These are phyloP conservation scores for Aspergillus bridgeri DNA, from an alignment of 495 filamentous ascomycete genomes.

Conservation along the genomic window DNA sequence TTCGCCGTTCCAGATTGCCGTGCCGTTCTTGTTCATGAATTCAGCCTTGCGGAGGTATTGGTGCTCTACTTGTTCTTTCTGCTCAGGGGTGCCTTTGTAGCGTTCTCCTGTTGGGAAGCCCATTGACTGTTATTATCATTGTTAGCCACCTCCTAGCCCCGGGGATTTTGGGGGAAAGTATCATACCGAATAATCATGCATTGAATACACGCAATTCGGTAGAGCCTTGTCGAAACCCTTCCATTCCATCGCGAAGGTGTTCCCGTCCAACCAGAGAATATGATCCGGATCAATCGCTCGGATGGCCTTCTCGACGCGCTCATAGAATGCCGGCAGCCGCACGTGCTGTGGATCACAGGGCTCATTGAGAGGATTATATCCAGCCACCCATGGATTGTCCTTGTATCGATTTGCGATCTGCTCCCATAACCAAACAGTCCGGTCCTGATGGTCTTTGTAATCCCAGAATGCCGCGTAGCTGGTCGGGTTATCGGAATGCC, in stretches of 20 bases:
- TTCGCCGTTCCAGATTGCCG: constrained; percentile 65
- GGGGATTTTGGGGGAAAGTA: not conserved
- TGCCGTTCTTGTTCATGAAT: constrained; percentile 52
- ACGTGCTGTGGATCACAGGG: constrained; percentile 57
- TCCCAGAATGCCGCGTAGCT: constrained; percentile 61
- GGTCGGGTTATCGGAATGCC: constrained; percentile 58
- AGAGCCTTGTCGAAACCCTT: constrained; percentile 39
- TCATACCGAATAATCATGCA: constrained; percentile 56
- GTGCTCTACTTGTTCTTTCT: constrained; percentile 46
- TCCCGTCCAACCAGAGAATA: constrained; percentile 63
- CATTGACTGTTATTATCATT: constrained; percentile 29
- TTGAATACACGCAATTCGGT: constrained; percentile 59
- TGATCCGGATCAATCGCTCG: constrained; percentile 57
- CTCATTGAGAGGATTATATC: constrained; percentile 67
- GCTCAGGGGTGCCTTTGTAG: constrained; percentile 49
- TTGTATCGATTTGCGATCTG: constrained; percentile 55
- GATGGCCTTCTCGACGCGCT: constrained; percentile 55
- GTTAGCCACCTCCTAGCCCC: not conserved
- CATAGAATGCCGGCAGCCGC: constrained; percentile 54
- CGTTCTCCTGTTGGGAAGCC: constrained; percentile 54
- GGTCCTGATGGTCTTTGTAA: constrained; percentile 59
- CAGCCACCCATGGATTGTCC: constrained; percentile 55
- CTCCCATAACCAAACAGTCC: constrained; percentile 58
- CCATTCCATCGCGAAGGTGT: constrained; percentile 61
- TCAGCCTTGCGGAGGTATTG: constrained; percentile 54